Conservation (phyloP, 106 monocot species). For the Allium fistulosum region DNA sequence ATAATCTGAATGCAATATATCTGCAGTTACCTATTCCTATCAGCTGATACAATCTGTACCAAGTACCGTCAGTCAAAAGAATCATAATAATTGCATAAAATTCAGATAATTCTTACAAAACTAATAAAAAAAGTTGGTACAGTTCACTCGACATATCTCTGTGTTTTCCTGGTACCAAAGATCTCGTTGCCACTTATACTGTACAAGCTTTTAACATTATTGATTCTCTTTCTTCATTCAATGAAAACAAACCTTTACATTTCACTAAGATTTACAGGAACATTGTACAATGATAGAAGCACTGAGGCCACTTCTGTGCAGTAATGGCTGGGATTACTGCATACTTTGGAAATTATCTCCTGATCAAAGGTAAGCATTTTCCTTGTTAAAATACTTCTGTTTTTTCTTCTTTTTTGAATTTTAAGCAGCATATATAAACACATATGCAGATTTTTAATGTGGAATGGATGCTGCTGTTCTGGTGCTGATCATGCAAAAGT, state of each 20-base stretch:
- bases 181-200: constrained; percentile 15
- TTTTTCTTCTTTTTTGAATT: neutral
- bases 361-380: constrained; percentile 44
- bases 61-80: constrained; percentile 12
- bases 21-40: constrained; percentile 66
- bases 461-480: constrained; percentile 46
- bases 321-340: constrained; percentile 72
- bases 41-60: constrained; percentile 29
- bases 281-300: constrained; percentile 23
- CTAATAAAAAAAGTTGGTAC: constrained; percentile 1
- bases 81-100: constrained; percentile 22
- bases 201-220: constrained; percentile 37
- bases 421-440: neutral
- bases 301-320: constrained; percentile 64
- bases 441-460: constrained; percentile 27
- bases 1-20: neutral
- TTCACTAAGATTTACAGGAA: neutral
- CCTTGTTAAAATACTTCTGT: neutral
- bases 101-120: neutral
- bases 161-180: constrained; percentile 2
- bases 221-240: constrained; percentile 2
- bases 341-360: constrained; percentile 61
- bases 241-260: neutral
- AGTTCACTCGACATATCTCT: constrained; percentile 13
- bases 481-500: constrained; percentile 19